A percentile compares a stretch with the other conserved stretches of the same genome.
These are phyloP conservation scores for Penicillium daleae DNA, from an alignment of 495 filamentous ascomycete species.

Conservation along the genomic window DNA sequence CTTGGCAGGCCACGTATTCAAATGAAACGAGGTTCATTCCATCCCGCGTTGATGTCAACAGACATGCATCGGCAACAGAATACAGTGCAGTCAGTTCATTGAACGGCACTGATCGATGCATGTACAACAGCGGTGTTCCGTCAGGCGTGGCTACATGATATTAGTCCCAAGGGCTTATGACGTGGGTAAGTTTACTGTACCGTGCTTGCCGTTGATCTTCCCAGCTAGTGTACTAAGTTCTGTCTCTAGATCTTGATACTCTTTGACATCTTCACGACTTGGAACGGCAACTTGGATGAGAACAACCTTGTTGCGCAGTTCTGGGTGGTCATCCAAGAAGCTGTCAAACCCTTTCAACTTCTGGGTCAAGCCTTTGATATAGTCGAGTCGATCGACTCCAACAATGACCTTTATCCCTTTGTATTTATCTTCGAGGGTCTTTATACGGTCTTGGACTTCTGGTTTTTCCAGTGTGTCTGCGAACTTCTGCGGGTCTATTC, in stretches of 20 bases:
- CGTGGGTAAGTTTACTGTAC: constrained; percentile 10
- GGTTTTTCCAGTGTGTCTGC: constrained; percentile 71
- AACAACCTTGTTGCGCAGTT: constrained; percentile 88
- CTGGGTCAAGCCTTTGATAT: constrained; percentile 95
- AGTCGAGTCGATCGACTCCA: constrained; percentile 90
- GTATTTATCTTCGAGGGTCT: constrained; percentile 76
- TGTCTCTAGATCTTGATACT: constrained; percentile 89
- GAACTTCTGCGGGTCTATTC: constrained; percentile 92
- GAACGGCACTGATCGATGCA: constrained; percentile 87
- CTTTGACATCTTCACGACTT: constrained; percentile 89
- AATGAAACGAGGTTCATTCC: constrained; percentile 98
- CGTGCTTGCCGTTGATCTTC: constrained; percentile 79
- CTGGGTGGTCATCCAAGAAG: constrained; percentile 89
- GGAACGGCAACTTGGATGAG: constrained; percentile 94
- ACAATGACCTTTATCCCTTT: constrained; percentile 88
- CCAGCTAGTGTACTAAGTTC: constrained; percentile 92
- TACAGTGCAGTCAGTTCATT: constrained; percentile 93
- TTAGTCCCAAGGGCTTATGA: constrained; percentile 8
- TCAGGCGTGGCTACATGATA: constrained; percentile 69
- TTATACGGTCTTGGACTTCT: constrained; percentile 78
- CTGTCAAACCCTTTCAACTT: constrained; percentile 90
- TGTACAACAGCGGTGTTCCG: constrained; percentile 91
- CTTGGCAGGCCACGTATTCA: constrained; percentile 92
- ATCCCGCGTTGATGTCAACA: constrained; percentile 89
- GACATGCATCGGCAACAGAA: constrained; percentile 84